phyloP scores from a whole-genome alignment of 352 stramenopile genomes.

The Phytophthora europaea region DNA sequence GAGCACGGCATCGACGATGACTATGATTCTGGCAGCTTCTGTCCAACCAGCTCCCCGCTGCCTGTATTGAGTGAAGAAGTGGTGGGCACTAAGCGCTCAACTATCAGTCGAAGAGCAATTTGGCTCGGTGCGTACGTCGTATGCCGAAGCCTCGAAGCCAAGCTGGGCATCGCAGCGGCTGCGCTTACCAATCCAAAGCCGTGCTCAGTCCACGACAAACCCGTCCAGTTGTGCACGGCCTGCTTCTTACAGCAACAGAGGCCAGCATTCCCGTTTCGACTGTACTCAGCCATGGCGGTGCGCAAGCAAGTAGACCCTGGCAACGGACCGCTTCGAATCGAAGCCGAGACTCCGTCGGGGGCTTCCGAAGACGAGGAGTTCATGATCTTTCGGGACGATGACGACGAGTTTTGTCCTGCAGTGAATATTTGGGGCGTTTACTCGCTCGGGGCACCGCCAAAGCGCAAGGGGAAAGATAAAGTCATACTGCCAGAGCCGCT shows the following conservation, averaged over 20 bases:
- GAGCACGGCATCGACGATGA: slow-evolving; percentile 24
- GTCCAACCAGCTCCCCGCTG: slow-evolving; percentile 3
- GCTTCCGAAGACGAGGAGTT: slow-evolving; percentile 27
- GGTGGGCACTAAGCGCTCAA: slow-evolving; percentile 2
- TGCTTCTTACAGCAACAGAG: slow-evolving; percentile 41
- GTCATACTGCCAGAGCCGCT: slow-evolving; percentile 31
- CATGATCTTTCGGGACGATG: slow-evolving; percentile 41
- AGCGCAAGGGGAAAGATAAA: slow-evolving; percentile 17
- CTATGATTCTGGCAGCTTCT: slow-evolving; percentile 10
- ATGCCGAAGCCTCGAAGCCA: slow-evolving; percentile 49
- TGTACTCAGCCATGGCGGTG: slow-evolving; percentile 35
- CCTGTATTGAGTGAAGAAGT: slow-evolving; percentile 2
- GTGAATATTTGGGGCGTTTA: slow-evolving; percentile 46
- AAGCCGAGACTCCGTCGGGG: slow-evolving; percentile 11
- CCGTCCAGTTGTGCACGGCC: slow-evolving; percentile 26
- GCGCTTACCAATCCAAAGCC: slow-evolving; percentile 16
- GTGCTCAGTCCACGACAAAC: slow-evolving; percentile 39
- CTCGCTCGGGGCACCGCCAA: slow-evolving; percentile 22
- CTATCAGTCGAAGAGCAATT: slow-evolving; percentile 24
- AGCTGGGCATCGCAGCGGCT: slow-evolving; percentile 34
- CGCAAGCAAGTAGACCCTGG: slow-evolving; percentile 17
- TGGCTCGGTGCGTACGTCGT: slow-evolving; percentile 60
- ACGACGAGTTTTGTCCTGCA: slow-evolving; percentile 44
- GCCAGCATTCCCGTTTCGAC: slow-evolving; percentile 38
- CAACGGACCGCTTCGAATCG: slow-evolving; percentile 30